Evolutionary conservation across 148 eudicot genomes (phyloP).

Genomic region (Rhododendron kiyosumense): DNA sequence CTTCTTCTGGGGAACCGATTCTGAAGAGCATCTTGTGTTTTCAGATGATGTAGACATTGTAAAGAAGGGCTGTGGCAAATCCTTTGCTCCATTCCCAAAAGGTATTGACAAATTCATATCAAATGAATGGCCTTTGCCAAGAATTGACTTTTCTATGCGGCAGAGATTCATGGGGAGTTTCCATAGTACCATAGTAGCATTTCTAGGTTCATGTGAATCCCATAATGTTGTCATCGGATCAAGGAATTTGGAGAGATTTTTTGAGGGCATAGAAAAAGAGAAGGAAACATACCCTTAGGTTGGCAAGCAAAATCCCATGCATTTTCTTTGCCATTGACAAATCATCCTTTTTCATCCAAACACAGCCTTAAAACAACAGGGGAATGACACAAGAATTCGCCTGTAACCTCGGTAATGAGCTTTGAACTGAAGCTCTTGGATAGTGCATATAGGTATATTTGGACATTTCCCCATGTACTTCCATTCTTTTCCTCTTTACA

Average conservation of each 20-base stretch:
- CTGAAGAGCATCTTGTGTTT: constrained; percentile 76
- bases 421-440: background rate
- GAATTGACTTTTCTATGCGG: background rate
- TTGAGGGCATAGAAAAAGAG: background rate
- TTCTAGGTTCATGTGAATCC: background rate
- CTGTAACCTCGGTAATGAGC: background rate
- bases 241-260: background rate
- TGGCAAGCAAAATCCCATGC: background rate
- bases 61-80: constrained; percentile 83
- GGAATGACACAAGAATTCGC: background rate
- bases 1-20: constrained; percentile 92
- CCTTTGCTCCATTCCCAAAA: constrained; percentile 93
- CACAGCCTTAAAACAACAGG: background rate
- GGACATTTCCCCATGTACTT: background rate
- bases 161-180: background rate
- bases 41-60: constrained; percentile 57
- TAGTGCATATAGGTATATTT: background rate
- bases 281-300: background rate
- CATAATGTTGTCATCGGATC: background rate
- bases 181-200: background rate
- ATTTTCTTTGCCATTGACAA: background rate
- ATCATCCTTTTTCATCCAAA: background rate
- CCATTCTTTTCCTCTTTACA: background rate
- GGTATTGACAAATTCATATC: constrained; percentile 29
- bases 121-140: background rate